These are phyloP conservation scores for Diaporthe vexans DNA, from an alignment of 2,329 filamentous ascomycete genomes.

Conservation along the genomic window DNA sequence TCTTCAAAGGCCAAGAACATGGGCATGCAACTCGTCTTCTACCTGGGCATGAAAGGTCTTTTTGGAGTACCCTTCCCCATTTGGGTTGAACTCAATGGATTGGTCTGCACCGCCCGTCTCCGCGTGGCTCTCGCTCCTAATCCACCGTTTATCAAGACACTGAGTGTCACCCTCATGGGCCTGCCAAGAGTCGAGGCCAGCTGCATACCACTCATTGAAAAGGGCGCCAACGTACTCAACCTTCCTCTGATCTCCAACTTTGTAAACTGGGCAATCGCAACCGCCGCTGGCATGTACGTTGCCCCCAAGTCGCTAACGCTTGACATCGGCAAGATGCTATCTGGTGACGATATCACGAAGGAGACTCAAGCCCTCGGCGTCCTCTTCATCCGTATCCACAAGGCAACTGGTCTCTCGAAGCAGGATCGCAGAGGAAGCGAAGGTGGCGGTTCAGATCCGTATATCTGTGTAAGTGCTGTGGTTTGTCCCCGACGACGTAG, in stretches of 20 bases:
- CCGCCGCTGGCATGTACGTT: slow-evolving; percentile 91
- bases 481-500: too few species aligned
- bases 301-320: slow-evolving; percentile 95
- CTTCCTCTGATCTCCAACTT: slow-evolving; percentile 95
- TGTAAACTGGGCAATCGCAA: slow-evolving; percentile 93
- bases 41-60: slow-evolving; percentile 88
- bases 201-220: slow-evolving; percentile 93
- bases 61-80: slow-evolving; percentile 91
- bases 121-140: slow-evolving; percentile 89
- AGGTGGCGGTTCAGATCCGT: slow-evolving; percentile 92
- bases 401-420: slow-evolving; percentile 88
- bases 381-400: slow-evolving; percentile 93
- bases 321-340: slow-evolving; percentile 90
- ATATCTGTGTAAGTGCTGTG: slow-evolving; percentile 78
- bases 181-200: slow-evolving; percentile 90
- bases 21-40: slow-evolving; percentile 97
- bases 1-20: slow-evolving; percentile 92
- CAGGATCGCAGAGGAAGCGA: slow-evolving; percentile 87
- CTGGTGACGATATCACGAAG: slow-evolving; percentile 93
- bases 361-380: slow-evolving; percentile 88
- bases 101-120: slow-evolving; percentile 90
- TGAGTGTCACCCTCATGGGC: slow-evolving; percentile 96
- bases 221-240: slow-evolving; percentile 91
- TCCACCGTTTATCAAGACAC: slow-evolving; percentile 90
- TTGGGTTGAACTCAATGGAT: slow-evolving; percentile 89